A percentile compares a stretch with the other conserved stretches of the same genome.
Evolutionary conservation across 345 rosid species (phyloP).

Genomic region (Eutrema yunnanense): DNA sequence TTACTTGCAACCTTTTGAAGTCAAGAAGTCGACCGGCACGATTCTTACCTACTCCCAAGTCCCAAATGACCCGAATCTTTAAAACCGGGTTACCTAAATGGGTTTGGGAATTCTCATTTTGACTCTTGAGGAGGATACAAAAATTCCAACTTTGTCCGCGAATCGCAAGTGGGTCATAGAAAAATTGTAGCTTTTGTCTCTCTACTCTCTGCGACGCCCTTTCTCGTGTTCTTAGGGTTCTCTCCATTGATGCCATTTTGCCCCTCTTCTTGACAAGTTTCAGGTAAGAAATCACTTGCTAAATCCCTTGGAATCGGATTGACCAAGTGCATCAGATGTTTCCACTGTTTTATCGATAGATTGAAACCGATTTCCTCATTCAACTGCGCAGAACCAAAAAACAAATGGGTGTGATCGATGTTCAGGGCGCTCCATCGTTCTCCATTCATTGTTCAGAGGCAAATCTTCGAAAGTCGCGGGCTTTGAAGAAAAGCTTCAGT

Average conservation of each 20-base stretch:
- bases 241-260: not conserved
- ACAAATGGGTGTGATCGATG: conserved; percentile 52
- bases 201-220: not conserved
- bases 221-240: not conserved
- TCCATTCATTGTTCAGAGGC: conserved; percentile 27
- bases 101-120: too few species aligned
- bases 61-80: not conserved
- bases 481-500: conserved; percentile 23
- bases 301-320: not conserved
- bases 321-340: too few species aligned
- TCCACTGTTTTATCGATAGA: not conserved
- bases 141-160: not conserved
- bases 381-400: not conserved
- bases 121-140: not conserved
- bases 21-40: not conserved
- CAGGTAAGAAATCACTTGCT: not conserved
- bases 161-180: conserved; percentile 7
- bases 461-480: conserved; percentile 17
- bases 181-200: conserved; percentile 11
- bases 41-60: not conserved
- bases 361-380: not conserved
- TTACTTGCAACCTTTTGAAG: not conserved
- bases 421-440: conserved; percentile 34
- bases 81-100: too few species aligned
- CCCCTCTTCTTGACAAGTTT: not conserved